A percentile compares a stretch with the other conserved stretches of the same genome.
These are phyloP conservation scores for Penicillium sp. DNA, from an alignment of 2,329 filamentous ascomycete species.

Conservation along the genomic window DNA sequence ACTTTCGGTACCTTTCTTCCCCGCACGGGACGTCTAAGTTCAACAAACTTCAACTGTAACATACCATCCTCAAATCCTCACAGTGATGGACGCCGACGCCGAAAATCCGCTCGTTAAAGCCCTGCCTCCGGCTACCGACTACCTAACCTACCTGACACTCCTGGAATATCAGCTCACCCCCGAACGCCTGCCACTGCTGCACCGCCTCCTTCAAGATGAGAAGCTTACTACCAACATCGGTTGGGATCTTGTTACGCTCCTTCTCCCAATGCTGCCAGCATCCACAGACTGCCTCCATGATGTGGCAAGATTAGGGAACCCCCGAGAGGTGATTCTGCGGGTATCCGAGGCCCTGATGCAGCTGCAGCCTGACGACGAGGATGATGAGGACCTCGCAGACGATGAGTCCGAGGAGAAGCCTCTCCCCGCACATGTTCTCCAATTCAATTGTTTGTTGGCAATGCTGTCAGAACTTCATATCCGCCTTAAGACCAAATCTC, in stretches of 20 bases:
- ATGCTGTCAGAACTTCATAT: constrained; percentile 60
- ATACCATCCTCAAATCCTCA: constrained; percentile 1
- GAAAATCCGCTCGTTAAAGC: constrained; percentile 57
- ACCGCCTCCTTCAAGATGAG: constrained; percentile 60
- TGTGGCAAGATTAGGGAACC: constrained; percentile 62
- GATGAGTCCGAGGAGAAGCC: constrained; percentile 22
- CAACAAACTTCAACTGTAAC: constrained; percentile 1
- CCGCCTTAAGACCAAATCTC: constrained; percentile 63
- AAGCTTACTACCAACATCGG: constrained; percentile 63
- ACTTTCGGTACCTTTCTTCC: background rate
- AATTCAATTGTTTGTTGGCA: constrained; percentile 28
- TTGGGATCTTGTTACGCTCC: constrained; percentile 64
- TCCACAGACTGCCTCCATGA: constrained; percentile 61
- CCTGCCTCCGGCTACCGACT: constrained; percentile 62
- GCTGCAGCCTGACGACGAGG: constrained; percentile 50
- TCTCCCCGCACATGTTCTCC: constrained; percentile 15
- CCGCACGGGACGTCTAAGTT: background rate
- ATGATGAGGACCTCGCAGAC: constrained; percentile 26
- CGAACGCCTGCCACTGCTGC: constrained; percentile 58
- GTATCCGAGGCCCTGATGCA: constrained; percentile 61
- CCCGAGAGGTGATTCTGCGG: constrained; percentile 63
- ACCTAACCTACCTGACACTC: constrained; percentile 65
- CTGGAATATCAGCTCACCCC: constrained; percentile 63
- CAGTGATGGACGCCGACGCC: constrained; percentile 31
- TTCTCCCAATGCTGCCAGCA: constrained; percentile 59